A percentile compares a stretch with the other conserved stretches of the same genome.
phyloP scores from a whole-genome alignment of 495 filamentous ascomycete species.

The Podospora fimiseda region DNA sequence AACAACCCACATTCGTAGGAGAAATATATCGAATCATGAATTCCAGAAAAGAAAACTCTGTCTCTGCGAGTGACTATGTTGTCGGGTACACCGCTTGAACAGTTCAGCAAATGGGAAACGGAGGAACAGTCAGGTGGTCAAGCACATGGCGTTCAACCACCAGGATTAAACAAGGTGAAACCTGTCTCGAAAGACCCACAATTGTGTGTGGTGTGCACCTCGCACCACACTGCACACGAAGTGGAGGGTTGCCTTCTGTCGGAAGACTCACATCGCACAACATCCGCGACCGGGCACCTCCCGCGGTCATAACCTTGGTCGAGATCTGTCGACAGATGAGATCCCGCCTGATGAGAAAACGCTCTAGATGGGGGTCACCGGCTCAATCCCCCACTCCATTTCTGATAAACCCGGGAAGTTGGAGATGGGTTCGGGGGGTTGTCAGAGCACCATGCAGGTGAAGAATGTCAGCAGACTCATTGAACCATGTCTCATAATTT shows the following conservation, averaged over 20 bases:
- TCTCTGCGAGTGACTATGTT: constrained; percentile 6
- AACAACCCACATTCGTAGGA: neutral
- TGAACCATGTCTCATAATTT: too few species aligned
- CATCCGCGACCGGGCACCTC: neutral
- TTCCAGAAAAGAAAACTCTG: constrained; percentile 7
- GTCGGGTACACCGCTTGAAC: constrained; percentile 11
- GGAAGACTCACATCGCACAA: neutral
- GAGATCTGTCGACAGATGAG: neutral
- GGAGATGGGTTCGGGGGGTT: too few species aligned
- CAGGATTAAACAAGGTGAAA: constrained; percentile 1
- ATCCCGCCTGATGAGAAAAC: too few species aligned
- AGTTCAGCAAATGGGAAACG: neutral
- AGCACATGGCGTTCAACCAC: neutral
- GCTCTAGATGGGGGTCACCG: too few species aligned
- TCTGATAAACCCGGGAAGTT: too few species aligned
- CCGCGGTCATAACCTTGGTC: neutral
- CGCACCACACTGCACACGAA: neutral
- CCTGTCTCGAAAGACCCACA: neutral
- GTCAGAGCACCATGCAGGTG: too few species aligned
- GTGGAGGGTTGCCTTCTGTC: too few species aligned
- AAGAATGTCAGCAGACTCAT: too few species aligned
- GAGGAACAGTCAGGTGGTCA: constrained; percentile 11
- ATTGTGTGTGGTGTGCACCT: neutral
- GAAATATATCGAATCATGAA: constrained; percentile 5
- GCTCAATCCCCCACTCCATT: too few species aligned